A percentile compares a stretch with the other conserved stretches of the same genome.
Evolutionary conservation across 2,329 filamentous ascomycete genomes (phyloP).

Genomic region (Trichoderma afroharzianum): DNA sequence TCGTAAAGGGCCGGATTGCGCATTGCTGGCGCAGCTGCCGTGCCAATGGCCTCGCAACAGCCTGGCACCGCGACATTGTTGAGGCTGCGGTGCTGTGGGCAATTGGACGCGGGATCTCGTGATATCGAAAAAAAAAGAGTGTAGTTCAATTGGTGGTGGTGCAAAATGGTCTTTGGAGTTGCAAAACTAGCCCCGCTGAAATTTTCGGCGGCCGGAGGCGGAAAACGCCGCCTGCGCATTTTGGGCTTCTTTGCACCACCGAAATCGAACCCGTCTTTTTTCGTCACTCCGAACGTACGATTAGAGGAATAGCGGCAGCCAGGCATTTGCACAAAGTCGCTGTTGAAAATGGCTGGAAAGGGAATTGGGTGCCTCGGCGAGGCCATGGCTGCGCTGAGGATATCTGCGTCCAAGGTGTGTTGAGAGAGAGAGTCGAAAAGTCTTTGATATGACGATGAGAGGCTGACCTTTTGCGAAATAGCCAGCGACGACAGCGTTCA

Average conservation of each 20-base stretch:
- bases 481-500: conserved; percentile 35
- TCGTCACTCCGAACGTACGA: not conserved
- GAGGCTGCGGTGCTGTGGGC: not conserved
- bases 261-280: not conserved
- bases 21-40: conserved; percentile 47
- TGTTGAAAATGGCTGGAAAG: conserved; percentile 33
- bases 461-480: not conserved
- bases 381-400: conserved; percentile 48
- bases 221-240: conserved; percentile 22
- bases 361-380: conserved; percentile 49
- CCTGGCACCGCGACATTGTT: conserved; percentile 57
- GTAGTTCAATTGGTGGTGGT: conserved; percentile 9
- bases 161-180: conserved; percentile 25
- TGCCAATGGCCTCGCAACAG: conserved; percentile 54
- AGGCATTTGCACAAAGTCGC: conserved; percentile 17
- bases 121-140: not conserved
- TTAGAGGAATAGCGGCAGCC: too few species aligned
- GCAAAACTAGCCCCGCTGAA: conserved; percentile 28
- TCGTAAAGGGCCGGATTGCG: conserved; percentile 35
- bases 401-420: conserved; percentile 40
- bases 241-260: not conserved
- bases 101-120: not conserved
- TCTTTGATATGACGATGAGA: not conserved
- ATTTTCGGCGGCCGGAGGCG: conserved; percentile 22
- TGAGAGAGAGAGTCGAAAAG: not conserved